A percentile compares a stretch with the other conserved stretches of the same genome.
Evolutionary conservation across 192 early-diverging fungal species (phyloP).

Genomic region (Coemansia sp.): DNA sequence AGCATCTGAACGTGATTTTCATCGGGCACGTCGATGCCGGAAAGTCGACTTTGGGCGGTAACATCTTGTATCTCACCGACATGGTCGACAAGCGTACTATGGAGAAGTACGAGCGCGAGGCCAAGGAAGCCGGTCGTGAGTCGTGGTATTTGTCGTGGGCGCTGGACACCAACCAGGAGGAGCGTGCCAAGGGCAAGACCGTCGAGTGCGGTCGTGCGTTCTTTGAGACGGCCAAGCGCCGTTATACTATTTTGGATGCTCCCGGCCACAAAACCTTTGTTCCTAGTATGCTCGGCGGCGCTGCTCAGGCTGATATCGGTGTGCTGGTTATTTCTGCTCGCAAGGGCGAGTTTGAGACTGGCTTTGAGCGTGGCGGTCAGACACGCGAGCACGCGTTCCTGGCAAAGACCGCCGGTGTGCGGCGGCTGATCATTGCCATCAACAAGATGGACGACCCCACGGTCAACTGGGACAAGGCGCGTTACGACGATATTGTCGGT

Average conservation of each 20-base stretch:
- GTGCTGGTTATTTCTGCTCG: slow-evolving; percentile 96
- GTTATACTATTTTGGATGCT: slow-evolving; percentile 97
- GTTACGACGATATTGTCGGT: slow-evolving; percentile 86
- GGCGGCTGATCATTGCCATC: slow-evolving; percentile 87
- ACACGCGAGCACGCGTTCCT: slow-evolving; percentile 97
- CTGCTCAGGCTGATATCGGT: slow-evolving; percentile 94
- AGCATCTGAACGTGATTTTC: slow-evolving; percentile 96
- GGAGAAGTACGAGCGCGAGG: slow-evolving; percentile 99
- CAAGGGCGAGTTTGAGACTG: slow-evolving; percentile 99
- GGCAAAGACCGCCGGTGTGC: slow-evolving; percentile 96
- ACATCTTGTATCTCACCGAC: slow-evolving; percentile 89
- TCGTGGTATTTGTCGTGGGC: slow-evolving; percentile 99
- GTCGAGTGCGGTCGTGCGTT: slow-evolving; percentile 97
- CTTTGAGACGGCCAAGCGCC: slow-evolving; percentile 93
- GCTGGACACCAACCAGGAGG: slow-evolving; percentile 94
- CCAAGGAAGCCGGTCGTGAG: slow-evolving; percentile 95
- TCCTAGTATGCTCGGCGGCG: slow-evolving; percentile 96
- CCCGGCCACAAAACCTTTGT: slow-evolving; percentile 99
- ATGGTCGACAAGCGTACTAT: slow-evolving; percentile 99
- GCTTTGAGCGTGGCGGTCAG: slow-evolving; percentile 99
- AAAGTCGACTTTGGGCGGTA: slow-evolving; percentile 98
- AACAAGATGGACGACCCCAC: slow-evolving; percentile 99
- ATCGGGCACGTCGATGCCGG: slow-evolving; percentile 98
- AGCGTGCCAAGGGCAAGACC: slow-evolving; percentile 98
- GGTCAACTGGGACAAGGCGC: slow-evolving; percentile 86